phyloP scores from a whole-genome alignment of 352 stramenopile genomes.

The Phytophthora quininea region DNA sequence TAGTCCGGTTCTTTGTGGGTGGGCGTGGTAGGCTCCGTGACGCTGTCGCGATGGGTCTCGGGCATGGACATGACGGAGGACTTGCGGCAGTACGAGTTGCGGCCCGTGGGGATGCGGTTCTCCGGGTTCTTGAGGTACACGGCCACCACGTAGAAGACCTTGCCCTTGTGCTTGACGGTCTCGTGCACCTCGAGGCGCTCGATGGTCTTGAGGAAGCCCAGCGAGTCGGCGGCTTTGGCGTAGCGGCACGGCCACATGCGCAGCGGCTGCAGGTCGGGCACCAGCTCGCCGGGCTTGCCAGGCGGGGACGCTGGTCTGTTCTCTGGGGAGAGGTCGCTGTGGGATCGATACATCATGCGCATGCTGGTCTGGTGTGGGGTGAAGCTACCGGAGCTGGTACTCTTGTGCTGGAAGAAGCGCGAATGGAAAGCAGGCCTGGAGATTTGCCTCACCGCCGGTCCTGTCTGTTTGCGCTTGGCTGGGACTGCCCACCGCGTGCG shows the following conservation, averaged over 20 bases:
- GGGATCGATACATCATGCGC: constrained; percentile 23
- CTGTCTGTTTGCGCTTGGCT: not conserved
- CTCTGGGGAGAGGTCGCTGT: constrained; percentile 13
- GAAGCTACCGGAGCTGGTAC: not conserved
- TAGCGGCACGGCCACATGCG: constrained; percentile 52
- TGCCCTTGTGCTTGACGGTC: constrained; percentile 39
- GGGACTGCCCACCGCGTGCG: not conserved
- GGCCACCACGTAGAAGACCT: constrained; percentile 42
- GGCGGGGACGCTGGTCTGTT: constrained; percentile 19
- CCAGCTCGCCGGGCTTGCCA: constrained; percentile 23
- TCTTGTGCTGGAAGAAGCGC: constrained; percentile 10
- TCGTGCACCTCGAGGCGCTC: constrained; percentile 44
- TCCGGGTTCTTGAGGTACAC: constrained; percentile 52
- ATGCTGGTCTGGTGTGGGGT: constrained; percentile 14
- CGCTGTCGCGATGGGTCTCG: constrained; percentile 9
- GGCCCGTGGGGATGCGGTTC: constrained; percentile 51
- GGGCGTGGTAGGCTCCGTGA: constrained; percentile 12
- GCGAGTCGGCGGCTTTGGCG: constrained; percentile 44
- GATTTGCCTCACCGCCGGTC: not conserved
- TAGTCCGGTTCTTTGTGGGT: constrained; percentile 41
- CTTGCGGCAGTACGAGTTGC: constrained; percentile 28
- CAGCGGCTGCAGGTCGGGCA: constrained; percentile 42
- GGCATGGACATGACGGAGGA: constrained; percentile 23
- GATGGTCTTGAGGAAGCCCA: constrained; percentile 46
- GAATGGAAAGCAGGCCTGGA: constrained; percentile 13